Conservation (phyloP, 129 eudicot species). For the Chrysanthemum lavandulifolium region DNA sequence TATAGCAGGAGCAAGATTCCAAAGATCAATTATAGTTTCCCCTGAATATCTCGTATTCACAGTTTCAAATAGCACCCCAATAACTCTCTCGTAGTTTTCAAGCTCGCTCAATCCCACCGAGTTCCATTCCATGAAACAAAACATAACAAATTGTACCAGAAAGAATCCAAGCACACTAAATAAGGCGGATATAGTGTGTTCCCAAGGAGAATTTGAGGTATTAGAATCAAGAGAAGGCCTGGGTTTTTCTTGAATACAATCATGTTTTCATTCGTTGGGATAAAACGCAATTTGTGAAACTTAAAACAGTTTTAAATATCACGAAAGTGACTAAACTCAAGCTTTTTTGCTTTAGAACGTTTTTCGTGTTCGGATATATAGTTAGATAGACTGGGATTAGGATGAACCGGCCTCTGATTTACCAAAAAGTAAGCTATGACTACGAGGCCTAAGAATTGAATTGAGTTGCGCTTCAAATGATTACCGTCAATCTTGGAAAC, state of each 20-base stretch:
- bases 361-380: neutral
- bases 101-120: slow-evolving; percentile 36
- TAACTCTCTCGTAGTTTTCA: slow-evolving; percentile 39
- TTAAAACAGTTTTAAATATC: slow-evolving; percentile 36
- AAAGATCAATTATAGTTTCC: slow-evolving; percentile 54
- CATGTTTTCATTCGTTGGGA: slow-evolving; percentile 75
- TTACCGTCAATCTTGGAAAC: neutral
- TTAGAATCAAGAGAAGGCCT: slow-evolving; percentile 44
- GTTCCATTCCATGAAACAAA: slow-evolving; percentile 55
- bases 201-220: slow-evolving; percentile 49
- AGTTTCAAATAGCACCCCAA: slow-evolving; percentile 43
- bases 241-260: slow-evolving; percentile 45
- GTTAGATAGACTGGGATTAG: slow-evolving; percentile 7
- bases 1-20: slow-evolving; percentile 48
- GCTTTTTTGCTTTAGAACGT: neutral
- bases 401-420: no score
- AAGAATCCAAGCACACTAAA: slow-evolving; percentile 47
- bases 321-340: slow-evolving; percentile 7
- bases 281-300: slow-evolving; percentile 52
- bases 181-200: slow-evolving; percentile 49
- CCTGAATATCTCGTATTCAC: slow-evolving; percentile 59
- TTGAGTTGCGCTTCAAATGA: neutral
- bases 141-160: slow-evolving; percentile 37
- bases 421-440: slow-evolving; percentile 15
- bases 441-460: neutral